Evolutionary conservation across 108 stramenopile genomes (phyloP).

Genomic region (Nitzschia putrida): DNA sequence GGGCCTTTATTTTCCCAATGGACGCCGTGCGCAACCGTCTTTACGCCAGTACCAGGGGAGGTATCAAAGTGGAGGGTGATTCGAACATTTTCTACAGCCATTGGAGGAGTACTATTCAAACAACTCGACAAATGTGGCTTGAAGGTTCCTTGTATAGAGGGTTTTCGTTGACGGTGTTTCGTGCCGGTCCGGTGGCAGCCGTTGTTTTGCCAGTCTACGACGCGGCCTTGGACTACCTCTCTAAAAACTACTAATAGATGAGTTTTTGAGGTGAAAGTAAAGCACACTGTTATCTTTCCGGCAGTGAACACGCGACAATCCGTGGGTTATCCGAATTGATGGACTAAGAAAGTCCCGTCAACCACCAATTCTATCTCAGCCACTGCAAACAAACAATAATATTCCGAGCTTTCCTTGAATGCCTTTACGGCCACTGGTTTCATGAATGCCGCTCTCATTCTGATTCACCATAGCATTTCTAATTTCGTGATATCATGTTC

Average conservation of each 20-base stretch:
- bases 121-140: slow-evolving; percentile 23
- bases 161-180: slow-evolving; percentile 59
- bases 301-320: no score
- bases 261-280: no score
- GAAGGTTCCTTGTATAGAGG: slow-evolving; percentile 65
- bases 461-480: no score
- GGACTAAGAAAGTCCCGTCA: no score
- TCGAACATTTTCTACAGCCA: not conserved
- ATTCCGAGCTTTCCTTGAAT: no score
- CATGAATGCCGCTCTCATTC: no score
- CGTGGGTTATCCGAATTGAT: no score
- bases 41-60: slow-evolving; percentile 28
- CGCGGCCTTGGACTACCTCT: slow-evolving; percentile 39
- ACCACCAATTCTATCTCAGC: no score
- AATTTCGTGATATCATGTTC: no score
- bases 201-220: slow-evolving; percentile 81
- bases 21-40: slow-evolving; percentile 63
- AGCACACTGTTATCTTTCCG: no score
- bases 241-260: not conserved
- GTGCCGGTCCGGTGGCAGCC: slow-evolving; percentile 82
- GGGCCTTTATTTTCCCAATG: slow-evolving; percentile 72
- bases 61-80: not conserved
- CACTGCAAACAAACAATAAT: no score
- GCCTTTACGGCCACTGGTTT: no score
- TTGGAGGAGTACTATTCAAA: slow-evolving; percentile 17